Evolutionary conservation across 768 basidiomycete species (phyloP).

Genomic region (Auricularia cornea): DNA sequence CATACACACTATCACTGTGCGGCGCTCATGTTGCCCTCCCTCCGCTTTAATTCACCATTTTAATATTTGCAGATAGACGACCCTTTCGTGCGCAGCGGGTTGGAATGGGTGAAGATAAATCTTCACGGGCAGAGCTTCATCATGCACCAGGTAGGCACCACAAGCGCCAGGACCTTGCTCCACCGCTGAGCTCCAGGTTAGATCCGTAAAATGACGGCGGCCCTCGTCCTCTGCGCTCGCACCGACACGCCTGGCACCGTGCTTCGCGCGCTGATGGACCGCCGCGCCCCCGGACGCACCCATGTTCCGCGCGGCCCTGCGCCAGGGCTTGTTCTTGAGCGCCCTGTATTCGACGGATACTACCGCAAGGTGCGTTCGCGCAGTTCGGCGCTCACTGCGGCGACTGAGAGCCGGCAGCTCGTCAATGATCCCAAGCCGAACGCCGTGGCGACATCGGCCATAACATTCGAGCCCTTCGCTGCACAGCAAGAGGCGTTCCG

Average conservation of each 20-base stretch:
- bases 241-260: conserved; percentile 50
- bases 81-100: conserved; percentile 79
- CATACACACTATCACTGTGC: conserved; percentile 5
- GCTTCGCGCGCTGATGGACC: not conserved
- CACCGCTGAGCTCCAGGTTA: too few species aligned
- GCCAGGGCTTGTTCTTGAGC: conserved; percentile 83
- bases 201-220: conserved; percentile 86
- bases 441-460: not conserved
- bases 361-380: conserved; percentile 45
- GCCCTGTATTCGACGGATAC: conserved; percentile 74
- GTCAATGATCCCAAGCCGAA: not conserved
- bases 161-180: too few species aligned
- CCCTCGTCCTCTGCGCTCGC: conserved; percentile 69
- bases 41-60: too few species aligned
- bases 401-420: too few species aligned
- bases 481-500: conserved; percentile 79
- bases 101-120: conserved; percentile 89
- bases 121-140: conserved; percentile 98
- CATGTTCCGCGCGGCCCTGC: conserved; percentile 84
- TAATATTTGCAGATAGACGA: conserved; percentile 30
- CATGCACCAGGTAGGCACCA: conserved; percentile 78
- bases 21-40: not conserved
- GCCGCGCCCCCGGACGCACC: conserved; percentile 38
- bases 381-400: conserved; percentile 15
- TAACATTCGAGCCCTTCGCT: conserved; percentile 48